phyloP scores from a whole-genome alignment of 495 filamentous ascomycete species.

The Lasiosphaeria ovina region DNA sequence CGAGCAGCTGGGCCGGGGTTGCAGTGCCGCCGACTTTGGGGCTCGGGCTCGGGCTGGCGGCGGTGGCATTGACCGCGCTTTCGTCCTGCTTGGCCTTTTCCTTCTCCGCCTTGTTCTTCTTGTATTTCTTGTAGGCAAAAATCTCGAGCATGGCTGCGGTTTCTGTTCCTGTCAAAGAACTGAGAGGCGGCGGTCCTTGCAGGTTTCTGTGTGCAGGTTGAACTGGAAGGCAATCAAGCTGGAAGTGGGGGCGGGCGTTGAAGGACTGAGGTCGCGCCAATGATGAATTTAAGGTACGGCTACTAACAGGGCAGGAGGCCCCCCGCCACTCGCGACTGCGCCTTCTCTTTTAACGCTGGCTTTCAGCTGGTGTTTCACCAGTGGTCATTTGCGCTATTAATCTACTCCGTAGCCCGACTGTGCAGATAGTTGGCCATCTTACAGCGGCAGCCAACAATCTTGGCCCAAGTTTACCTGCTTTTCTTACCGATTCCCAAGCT shows the following conservation, averaged over 20 bases:
- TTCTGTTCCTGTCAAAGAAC: background rate
- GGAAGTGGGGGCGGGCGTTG: no score
- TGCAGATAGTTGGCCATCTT: background rate
- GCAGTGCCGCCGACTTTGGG: background rate
- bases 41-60: background rate
- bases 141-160: slow-evolving; percentile 42
- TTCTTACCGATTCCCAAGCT: background rate
- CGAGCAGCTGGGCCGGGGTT: slow-evolving; percentile 30
- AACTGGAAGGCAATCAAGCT: no score
- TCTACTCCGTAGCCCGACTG: no score
- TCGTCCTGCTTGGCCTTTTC: slow-evolving; percentile 28
- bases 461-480: no score
- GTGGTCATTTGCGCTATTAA: no score
- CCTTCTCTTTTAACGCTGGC: no score
- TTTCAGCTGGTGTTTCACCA: background rate
- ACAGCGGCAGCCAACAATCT: background rate
- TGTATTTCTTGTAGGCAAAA: slow-evolving; percentile 39
- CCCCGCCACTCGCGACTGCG: no score
- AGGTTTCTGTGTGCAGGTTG: no score
- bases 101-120: slow-evolving; percentile 45
- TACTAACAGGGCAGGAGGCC: no score
- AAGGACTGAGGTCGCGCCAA: no score
- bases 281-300: no score
- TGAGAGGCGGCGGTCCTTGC: no score
- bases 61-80: slow-evolving; percentile 15